A percentile compares a stretch with the other conserved stretches of the same genome.
phyloP scores from a whole-genome alignment of 768 basidiomycete genomes.

The Kondoa subrosea region DNA sequence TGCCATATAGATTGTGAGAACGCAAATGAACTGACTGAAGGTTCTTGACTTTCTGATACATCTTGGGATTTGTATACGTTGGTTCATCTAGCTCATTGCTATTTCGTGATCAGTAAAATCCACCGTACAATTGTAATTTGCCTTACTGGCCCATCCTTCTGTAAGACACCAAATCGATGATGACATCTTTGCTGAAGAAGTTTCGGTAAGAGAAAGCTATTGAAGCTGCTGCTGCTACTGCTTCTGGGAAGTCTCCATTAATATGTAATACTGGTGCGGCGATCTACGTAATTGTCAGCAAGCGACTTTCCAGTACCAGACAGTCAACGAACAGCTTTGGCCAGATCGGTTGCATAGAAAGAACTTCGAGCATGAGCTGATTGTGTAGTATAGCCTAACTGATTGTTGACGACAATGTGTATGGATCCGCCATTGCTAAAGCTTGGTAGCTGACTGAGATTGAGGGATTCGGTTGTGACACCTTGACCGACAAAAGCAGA shows the following conservation, averaged over 20 bases:
- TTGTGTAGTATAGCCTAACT: conserved; percentile 75
- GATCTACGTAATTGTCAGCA: conserved; percentile 50
- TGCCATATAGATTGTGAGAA: conserved; percentile 26
- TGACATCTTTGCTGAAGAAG: conserved; percentile 55
- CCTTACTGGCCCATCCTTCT: conserved; percentile 45
- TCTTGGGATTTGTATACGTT: conserved; percentile 64
- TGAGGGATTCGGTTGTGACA: conserved; percentile 70
- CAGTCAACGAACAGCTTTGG: conserved; percentile 12
- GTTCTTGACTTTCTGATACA: conserved; percentile 82
- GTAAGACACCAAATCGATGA: conserved; percentile 77
- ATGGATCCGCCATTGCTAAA: conserved; percentile 80
- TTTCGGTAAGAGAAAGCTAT: conserved; percentile 76
- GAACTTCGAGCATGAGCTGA: conserved; percentile 68
- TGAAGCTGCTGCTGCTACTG: conserved; percentile 68
- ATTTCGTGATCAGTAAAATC: too few relatives aligned
- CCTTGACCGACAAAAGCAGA: conserved; percentile 84
- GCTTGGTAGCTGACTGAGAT: conserved; percentile 67
- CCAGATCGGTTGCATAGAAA: conserved; percentile 39
- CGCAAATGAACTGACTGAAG: conserved; percentile 44
- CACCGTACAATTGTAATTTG: too few relatives aligned
- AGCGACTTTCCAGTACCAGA: background rate
- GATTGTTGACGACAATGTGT: conserved; percentile 66
- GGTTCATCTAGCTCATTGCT: background rate
- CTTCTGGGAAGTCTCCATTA: conserved; percentile 81
- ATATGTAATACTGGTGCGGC: conserved; percentile 76